phyloP scores from a whole-genome alignment of 192 early-diverging fungal species.

The Coemansia sp. region DNA sequence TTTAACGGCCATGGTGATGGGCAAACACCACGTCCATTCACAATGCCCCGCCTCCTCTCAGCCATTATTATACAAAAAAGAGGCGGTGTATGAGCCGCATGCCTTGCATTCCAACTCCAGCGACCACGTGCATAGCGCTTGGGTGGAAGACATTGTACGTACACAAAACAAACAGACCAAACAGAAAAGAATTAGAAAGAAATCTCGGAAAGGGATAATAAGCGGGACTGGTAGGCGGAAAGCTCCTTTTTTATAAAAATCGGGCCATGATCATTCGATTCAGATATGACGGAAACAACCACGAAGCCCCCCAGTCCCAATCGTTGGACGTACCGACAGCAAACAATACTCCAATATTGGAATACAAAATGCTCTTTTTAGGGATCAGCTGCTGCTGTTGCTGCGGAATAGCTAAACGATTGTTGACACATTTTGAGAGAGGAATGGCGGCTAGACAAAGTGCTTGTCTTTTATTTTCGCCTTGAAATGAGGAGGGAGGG shows the following conservation, averaged over 20 bases:
- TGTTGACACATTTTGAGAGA: slow-evolving; percentile 1
- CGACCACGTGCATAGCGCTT: slow-evolving; percentile 12
- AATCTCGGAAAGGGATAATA: not conserved
- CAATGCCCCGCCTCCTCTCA: slow-evolving; percentile 6
- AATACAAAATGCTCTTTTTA: not conserved
- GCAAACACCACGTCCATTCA: slow-evolving; percentile 9
- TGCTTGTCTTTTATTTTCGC: not conserved
- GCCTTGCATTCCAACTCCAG: slow-evolving; percentile 5
- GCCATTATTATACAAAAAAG: slow-evolving; percentile 9
- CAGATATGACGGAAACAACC: not conserved
- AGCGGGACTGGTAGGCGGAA: not conserved
- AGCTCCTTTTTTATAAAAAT: not conserved
- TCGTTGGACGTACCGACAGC: not conserved
- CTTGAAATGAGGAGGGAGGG: slow-evolving; percentile 5
- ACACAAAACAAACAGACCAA: slow-evolving; percentile 9
- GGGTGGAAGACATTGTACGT: not conserved
- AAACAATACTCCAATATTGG: not conserved
- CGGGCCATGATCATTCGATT: slow-evolving; percentile 1
- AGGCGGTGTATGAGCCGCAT: slow-evolving; percentile 1
- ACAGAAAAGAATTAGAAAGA: not conserved
- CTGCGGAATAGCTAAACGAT: slow-evolving; percentile 7
- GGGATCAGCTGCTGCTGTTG: slow-evolving; percentile 1
- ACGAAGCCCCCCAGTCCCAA: slow-evolving; percentile 3
- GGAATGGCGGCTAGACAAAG: not conserved
- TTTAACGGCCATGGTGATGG: slow-evolving; percentile 3